Conservation (phyloP, 1,139 yeast genomes). For the Suhomyces panamericanus region DNA sequence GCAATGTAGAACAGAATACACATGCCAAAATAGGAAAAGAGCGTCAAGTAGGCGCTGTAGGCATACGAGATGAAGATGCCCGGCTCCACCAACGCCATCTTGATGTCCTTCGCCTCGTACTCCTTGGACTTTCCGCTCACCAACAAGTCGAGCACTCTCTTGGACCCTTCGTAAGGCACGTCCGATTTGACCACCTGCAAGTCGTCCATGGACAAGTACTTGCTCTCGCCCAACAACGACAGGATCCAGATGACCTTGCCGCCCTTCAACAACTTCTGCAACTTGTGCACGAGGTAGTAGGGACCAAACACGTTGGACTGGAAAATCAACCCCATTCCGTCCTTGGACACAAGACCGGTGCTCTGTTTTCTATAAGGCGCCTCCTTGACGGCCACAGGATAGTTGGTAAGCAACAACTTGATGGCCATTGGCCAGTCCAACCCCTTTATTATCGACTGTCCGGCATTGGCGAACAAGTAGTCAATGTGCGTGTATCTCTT, state of each 20-base stretch:
- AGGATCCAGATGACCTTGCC: constrained; percentile 84
- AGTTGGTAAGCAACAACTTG: constrained; percentile 61
- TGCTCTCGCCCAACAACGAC: constrained; percentile 73
- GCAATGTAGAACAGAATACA: constrained; percentile 79
- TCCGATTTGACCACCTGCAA: constrained; percentile 64
- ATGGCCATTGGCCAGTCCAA: constrained; percentile 81
- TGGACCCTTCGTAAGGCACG: constrained; percentile 88
- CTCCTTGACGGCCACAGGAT: constrained; percentile 78
- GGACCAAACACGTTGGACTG: constrained; percentile 97
- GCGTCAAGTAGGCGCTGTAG: constrained; percentile 71
- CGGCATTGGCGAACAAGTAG: constrained; percentile 82
- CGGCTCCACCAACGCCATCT: constrained; percentile 83
- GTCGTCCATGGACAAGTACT: constrained; percentile 70
- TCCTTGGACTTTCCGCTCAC: constrained; percentile 68
- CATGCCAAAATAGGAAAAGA: constrained; percentile 85
- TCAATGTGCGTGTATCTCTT: constrained; percentile 67
- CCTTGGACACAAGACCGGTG: constrained; percentile 68
- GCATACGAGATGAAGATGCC: constrained; percentile 90
- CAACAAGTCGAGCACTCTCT: constrained; percentile 78
- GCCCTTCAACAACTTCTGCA: constrained; percentile 53
- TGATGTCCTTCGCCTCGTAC: constrained; percentile 52
- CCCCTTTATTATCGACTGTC: constrained; percentile 84
- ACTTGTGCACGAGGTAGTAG: constrained; percentile 70
- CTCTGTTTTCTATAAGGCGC: constrained; percentile 83
- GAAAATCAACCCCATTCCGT: constrained; percentile 81